Base-by-base conservation (phyloP, 352 stramenopile species). In the Phytophthora palmivora region DNA sequence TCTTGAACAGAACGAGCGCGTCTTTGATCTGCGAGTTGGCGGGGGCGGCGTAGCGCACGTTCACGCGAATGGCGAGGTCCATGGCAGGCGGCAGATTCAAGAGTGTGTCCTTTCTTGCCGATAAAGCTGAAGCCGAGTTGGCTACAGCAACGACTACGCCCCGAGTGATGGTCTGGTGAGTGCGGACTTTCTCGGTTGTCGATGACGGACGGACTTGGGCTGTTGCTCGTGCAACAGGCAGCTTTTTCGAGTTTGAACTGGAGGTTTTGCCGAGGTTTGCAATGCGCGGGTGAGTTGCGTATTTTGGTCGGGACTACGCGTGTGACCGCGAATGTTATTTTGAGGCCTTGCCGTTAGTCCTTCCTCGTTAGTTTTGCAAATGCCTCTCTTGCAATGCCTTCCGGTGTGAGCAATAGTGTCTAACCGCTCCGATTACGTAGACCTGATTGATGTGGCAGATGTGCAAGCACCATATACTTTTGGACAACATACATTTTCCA, bases 11-110 rank as follows among this genome's bases (percentile, higher is more conserved):
- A 8, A 82, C 70, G 48, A 96, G 63, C 49, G 82, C 87, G 72
- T 96, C 87, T 63, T 96, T 94, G 67, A 94, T 93, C 72, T 93
- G 84, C 43, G 87, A 94, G 65, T 96, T 86, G 54, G 78, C 78
- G 30, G 87, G 87, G 51, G 87, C 85, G 10, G 85, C 82, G 66
- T 96, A 96, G 51, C 87, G 85, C 44, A 96, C 87, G 65, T 96
- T 96, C 11, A 96, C 87, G 37, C 87, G 87, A 51, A 96, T 94
- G 15, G 87, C 87, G 41, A 96, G 78, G 67, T 96, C 87, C 87
- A 96, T 94, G 9, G 18, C 33, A 1, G 16, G 11, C 16, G 46
- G 36, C 41, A 4, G 53, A 61, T 67, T 60, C n/a, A 16, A 58
- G 26, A 64, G 38, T 72, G 68, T 22, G 55, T 46, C 39, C 53